These are phyloP conservation scores for Neurospora sp. DNA, from an alignment of 495 filamentous ascomycete genomes.

Conservation along the genomic window DNA sequence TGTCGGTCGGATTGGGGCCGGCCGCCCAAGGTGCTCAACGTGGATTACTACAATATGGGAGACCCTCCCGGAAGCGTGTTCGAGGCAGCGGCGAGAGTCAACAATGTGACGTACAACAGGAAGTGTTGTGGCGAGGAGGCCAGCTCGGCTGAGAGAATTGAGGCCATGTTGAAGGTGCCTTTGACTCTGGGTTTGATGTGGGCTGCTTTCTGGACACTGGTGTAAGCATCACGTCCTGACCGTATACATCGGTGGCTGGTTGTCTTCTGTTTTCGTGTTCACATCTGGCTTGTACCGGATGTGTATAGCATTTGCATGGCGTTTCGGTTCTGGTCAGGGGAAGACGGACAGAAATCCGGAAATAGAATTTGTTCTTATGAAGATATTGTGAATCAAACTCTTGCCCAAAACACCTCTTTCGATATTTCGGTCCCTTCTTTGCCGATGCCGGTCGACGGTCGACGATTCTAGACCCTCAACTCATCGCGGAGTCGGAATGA, in stretches of 20 bases:
- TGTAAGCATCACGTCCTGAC: not conserved
- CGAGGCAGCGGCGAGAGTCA: conserved; percentile 74
- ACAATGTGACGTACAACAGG: conserved; percentile 72
- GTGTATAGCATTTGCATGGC: not conserved
- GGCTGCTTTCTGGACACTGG: conserved; percentile 1
- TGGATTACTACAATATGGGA: conserved; percentile 80
- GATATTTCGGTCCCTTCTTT: not conserved
- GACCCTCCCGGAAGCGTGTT: conserved; percentile 70
- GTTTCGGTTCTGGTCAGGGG: not conserved
- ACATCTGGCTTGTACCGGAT: not conserved
- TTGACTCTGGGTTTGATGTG: conserved; percentile 7
- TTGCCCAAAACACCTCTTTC: not conserved
- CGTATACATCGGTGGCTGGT: not conserved
- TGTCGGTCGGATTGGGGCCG: conserved; percentile 62
- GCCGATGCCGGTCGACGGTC: not conserved
- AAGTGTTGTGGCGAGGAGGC: conserved; percentile 55
- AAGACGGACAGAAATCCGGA: not conserved
- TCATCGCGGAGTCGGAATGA: conserved; percentile 1
- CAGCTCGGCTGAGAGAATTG: conserved; percentile 13
- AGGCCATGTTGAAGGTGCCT: conserved; percentile 1
- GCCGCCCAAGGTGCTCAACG: conserved; percentile 76
- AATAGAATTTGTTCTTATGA: not conserved
- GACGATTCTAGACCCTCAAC: not conserved
- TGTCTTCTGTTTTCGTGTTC: not conserved
- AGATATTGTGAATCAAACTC: not conserved